Evolutionary conservation across 352 stramenopile species (phyloP), one percentile per base, ranked within the genome.

Genomic region (Pythium pectinolyticum): DNA sequence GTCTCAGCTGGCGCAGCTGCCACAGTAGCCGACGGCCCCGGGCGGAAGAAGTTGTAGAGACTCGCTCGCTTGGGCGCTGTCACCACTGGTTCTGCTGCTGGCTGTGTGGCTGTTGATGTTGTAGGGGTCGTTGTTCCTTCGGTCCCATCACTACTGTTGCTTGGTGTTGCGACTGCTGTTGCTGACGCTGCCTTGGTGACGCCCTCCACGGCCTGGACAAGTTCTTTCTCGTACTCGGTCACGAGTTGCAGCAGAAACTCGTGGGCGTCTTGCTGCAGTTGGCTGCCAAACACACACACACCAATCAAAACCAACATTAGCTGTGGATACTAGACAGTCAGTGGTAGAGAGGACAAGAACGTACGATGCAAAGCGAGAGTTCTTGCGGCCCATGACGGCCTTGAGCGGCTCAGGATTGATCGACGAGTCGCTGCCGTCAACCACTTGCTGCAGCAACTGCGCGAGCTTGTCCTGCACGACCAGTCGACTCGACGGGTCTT

Each of bases 231-330:
- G 66, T 90, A 92, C 46, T 94, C 87, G 5, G 81, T 90, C 48
- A 96, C 74, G 10, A 96, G 39, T 39, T 90, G 89, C 19, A 94
- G 72, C 52, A 96, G 63, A 61, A 96, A 96, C 54, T 96, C 87
- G 54, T 96, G 87, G 2, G 87, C 87, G 45, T 96, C 87, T 70
- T 96, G 87, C 57, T 96, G 87, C 47, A 85, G 78, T 59, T 91
- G 82, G 9, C 86, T 94, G 32, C 28, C 17, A 14, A 2, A 24
- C 31, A 41, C 0, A 55, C 22, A 75, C 28, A 45, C 11, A 66
- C 47, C 27, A 27, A n/a, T n/a, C n/a, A n/a, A n/a, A n/a, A n/a
- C n/a, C n/a, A n/a, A n/a, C n/a, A n/a, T n/a, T n/a, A n/a, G n/a
- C n/a, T n/a, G n/a, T n/a, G n/a, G n/a, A n/a, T n/a, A n/a, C n/a